These are phyloP conservation scores for Bipolaris victoriae DNA, from an alignment of 2,329 filamentous ascomycete genomes.

Conservation along the genomic window DNA sequence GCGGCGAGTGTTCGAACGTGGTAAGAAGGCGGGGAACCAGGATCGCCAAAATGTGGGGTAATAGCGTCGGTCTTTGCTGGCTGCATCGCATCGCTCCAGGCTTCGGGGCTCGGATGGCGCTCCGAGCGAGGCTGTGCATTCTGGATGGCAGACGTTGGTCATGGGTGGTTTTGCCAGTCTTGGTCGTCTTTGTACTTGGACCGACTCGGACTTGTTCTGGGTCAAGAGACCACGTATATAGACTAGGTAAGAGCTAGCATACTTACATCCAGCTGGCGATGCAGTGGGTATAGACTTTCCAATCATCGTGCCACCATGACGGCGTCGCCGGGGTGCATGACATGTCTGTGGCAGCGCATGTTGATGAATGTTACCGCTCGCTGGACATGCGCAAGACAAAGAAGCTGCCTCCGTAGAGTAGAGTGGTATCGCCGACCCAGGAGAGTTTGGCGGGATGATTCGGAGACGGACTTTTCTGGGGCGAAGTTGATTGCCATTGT, in stretches of 20 bases:
- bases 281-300: slow-evolving; percentile 28
- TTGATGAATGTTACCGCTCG: background rate
- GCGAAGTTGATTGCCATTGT: slow-evolving; percentile 14
- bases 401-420: background rate
- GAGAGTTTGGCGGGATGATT: slow-evolving; percentile 8
- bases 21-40: slow-evolving; percentile 46
- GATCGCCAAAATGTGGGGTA: slow-evolving; percentile 50
- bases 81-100: slow-evolving; percentile 27
- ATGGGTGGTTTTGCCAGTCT: slow-evolving; percentile 19
- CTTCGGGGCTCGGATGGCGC: slow-evolving; percentile 32
- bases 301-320: slow-evolving; percentile 24
- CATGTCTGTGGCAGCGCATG: background rate
- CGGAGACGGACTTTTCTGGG: background rate
- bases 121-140: slow-evolving; percentile 35
- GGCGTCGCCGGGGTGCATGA: background rate
- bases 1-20: slow-evolving; percentile 37
- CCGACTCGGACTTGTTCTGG: background rate
- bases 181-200: slow-evolving; percentile 11
- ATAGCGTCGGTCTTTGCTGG: slow-evolving; percentile 32
- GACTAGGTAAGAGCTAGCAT: slow-evolving; percentile 20
- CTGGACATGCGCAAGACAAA: background rate
- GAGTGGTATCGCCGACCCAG: background rate
- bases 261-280: slow-evolving; percentile 19
- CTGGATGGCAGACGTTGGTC: too few relatives aligned
- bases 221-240: slow-evolving; percentile 12